Percentiles rank a stretch among this genome's conserved stretches.
Evolutionary conservation across 148 eudicot species (phyloP).

Genomic region (Cornus florida): DNA sequence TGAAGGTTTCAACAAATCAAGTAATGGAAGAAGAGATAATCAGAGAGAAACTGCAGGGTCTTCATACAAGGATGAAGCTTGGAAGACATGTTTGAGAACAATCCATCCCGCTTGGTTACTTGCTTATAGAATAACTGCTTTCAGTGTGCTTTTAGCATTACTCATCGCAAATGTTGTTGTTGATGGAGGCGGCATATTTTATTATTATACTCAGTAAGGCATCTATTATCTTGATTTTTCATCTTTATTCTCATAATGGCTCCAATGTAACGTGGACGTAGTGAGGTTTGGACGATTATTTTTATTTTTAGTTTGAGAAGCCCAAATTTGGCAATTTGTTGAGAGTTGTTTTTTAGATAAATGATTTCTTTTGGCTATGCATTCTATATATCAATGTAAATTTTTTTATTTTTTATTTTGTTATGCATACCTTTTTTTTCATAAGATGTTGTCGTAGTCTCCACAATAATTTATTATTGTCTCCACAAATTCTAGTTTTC

Average conservation of each 20-base stretch:
- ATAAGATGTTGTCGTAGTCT: neutral
- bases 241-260: neutral
- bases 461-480: neutral
- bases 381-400: too few relatives aligned
- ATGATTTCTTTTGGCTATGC: neutral
- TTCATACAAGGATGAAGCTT: constrained; percentile 60
- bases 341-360: neutral
- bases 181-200: constrained; percentile 55
- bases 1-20: constrained; percentile 51
- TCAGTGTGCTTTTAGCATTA: constrained; percentile 49
- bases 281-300: neutral
- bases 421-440: neutral
- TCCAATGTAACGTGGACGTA: neutral
- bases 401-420: too few relatives aligned
- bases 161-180: constrained; percentile 44
- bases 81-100: constrained; percentile 61
- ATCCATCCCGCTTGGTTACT: constrained; percentile 72
- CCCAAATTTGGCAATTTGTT: neutral
- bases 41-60: constrained; percentile 30
- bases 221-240: neutral
- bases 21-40: constrained; percentile 27
- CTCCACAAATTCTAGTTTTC: neutral
- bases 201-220: constrained; percentile 82
- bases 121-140: constrained; percentile 57
- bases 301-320: neutral